These are phyloP conservation scores for Ziziphus jujuba DNA, from an alignment of 306 rosid genomes.

Conservation along the genomic window DNA sequence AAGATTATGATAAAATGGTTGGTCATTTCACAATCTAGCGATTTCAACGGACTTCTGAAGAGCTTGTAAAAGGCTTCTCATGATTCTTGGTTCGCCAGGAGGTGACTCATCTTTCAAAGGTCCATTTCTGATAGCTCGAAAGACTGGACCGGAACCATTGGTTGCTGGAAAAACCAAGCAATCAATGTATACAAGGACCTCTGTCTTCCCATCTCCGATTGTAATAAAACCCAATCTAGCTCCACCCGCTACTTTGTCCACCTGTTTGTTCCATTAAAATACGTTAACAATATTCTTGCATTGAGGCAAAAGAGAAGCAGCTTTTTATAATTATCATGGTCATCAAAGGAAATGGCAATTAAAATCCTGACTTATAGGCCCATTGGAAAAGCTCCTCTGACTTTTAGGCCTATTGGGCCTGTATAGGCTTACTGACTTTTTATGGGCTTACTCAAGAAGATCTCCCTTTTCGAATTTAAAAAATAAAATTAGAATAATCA, in stretches of 20 bases:
- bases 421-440: too few species aligned
- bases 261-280: slow-evolving; percentile 52
- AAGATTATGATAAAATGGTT: not conserved
- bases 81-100: slow-evolving; percentile 94
- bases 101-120: slow-evolving; percentile 57
- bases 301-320: too few species aligned
- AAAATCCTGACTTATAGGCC: too few species aligned
- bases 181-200: slow-evolving; percentile 83
- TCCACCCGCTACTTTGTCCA: slow-evolving; percentile 86
- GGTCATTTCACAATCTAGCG: slow-evolving; percentile 50
- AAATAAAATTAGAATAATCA: too few species aligned
- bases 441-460: too few species aligned
- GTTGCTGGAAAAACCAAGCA: slow-evolving; percentile 69
- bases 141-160: slow-evolving; percentile 59
- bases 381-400: too few species aligned
- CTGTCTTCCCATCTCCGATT: slow-evolving; percentile 74
- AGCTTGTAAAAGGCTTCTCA: slow-evolving; percentile 84
- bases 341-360: too few species aligned
- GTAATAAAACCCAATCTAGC: slow-evolving; percentile 80
- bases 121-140: slow-evolving; percentile 84
- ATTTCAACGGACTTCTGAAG: slow-evolving; percentile 81
- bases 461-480: too few species aligned
- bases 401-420: too few species aligned
- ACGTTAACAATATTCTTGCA: too few species aligned
- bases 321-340: too few species aligned